A percentile compares a stretch with the other conserved stretches of the same genome.
phyloP scores from a whole-genome alignment of 2,329 filamentous ascomycete genomes.

The Tolypocladium cylindrosporum region DNA sequence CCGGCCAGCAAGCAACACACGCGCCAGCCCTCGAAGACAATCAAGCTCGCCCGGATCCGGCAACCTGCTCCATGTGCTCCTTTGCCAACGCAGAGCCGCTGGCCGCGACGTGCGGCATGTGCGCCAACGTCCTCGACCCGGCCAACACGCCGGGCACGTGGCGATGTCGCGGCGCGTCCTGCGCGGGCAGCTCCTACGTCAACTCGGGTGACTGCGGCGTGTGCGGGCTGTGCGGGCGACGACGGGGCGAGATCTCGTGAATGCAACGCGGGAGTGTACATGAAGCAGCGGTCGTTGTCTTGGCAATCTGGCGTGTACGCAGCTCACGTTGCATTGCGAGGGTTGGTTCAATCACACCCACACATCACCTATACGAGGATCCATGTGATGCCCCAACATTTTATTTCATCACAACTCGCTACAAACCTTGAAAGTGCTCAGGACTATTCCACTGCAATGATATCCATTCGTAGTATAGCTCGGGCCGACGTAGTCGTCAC shows the following conservation, averaged over 20 bases:
- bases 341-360: not conserved
- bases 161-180: slow-evolving; percentile 48
- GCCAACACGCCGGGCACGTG: slow-evolving; percentile 47
- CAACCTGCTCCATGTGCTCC: slow-evolving; percentile 55
- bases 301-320: not conserved
- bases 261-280: not conserved
- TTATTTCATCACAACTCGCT: not conserved
- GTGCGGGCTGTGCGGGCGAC: slow-evolving; percentile 58
- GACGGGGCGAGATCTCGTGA: slow-evolving; percentile 13
- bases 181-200: slow-evolving; percentile 47
- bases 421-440: not conserved
- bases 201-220: slow-evolving; percentile 61
- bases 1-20: not conserved
- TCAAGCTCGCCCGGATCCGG: not conserved
- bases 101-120: slow-evolving; percentile 54
- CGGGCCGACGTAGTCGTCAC: too few species aligned
- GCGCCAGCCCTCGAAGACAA: not conserved
- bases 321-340: not conserved
- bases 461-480: too few species aligned
- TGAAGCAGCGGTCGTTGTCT: not conserved
- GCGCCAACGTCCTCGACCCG: slow-evolving; percentile 57
- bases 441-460: too few species aligned
- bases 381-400: not conserved
- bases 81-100: slow-evolving; percentile 42
- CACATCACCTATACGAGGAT: not conserved